Percentiles rank a stretch among this genome's conserved stretches.
Evolutionary conservation across 169 alveolate species (phyloP).

Genomic region (Babesia ovis): DNA sequence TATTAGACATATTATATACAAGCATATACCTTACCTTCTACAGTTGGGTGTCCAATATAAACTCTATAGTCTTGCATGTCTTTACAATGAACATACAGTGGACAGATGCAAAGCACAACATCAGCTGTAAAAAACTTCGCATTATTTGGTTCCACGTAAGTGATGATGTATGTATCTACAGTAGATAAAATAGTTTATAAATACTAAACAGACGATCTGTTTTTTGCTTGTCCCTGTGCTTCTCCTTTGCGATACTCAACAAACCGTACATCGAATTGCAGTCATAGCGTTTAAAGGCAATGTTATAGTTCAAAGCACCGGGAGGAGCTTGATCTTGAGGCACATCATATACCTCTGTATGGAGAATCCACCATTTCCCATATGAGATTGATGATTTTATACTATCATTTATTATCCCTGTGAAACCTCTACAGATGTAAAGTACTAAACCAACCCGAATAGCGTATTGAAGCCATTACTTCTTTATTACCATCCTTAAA

Average conservation of each 20-base stretch:
- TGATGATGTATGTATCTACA: neutral
- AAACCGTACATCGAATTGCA: constrained; percentile 1
- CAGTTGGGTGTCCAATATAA: neutral
- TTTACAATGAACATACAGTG: neutral
- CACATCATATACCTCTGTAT: neutral
- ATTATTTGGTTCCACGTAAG: neutral
- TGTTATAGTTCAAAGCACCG: neutral
- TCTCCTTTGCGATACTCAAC: neutral
- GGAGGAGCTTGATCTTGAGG: neutral
- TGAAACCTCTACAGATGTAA: neutral
- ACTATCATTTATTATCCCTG: neutral
- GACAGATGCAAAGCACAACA: constrained; percentile 36
- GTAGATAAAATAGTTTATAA: neutral
- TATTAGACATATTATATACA: neutral
- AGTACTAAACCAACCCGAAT: constrained; percentile 9
- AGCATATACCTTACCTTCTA: constrained; percentile 26
- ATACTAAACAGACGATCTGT: neutral
- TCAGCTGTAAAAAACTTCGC: neutral
- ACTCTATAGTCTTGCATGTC: constrained; percentile 11
- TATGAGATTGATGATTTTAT: constrained; percentile 11
- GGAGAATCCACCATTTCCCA: constrained; percentile 8
- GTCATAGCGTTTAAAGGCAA: neutral
- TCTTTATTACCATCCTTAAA: neutral
- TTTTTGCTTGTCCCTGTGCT: neutral
- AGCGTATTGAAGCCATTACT: constrained; percentile 17